Evolutionary conservation across 1,284 basidiomycete species (phyloP), one percentile per base, ranked within the genome.

Genomic region (Apiotrichum brassicae): DNA sequence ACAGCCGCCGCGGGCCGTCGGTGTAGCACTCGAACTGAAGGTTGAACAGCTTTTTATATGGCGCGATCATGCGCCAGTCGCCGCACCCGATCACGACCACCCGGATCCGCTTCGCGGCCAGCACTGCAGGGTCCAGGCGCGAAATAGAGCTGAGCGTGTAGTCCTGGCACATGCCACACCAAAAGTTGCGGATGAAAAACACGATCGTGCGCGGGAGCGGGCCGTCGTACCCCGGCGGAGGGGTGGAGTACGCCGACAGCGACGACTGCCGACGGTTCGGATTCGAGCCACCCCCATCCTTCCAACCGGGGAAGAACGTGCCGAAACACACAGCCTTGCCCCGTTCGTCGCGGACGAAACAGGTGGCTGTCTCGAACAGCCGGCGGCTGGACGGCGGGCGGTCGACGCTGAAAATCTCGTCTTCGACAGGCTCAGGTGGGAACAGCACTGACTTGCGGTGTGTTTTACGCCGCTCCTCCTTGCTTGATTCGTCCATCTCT

Each of bases 131-230:
- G 47, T 73, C 70, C 24, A 73, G 59, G 6, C 63, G 54, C 0
- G 62, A 49, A 7, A 75, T 47, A 1, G 65, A 69, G 12, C 63
- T 61, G 33, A 67, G 55, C 8, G 63, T 69, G 49, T 68, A 75
- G 37, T 72, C 68, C 54, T 74, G 72, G 45, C 69, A 72, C 57
- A 67, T 64, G 16, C 68, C 70, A 52, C 72, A 74, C 69, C 70
- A 73, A 53, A 71, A 72, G 47, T 66, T 51, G 4, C 71, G 56
- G 26, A 72, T 63, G 53, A 70, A 72, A 59, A 74, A 66, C 11
- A 74, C 51, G 16, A 72, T 61, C 7, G 66, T 70, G 33, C 37
- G 43, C 35, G 51, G 41, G 12, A 30, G n/a, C 5, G 41, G 47
- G 9, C 23, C 23, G n/a, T 28, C 30, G 22, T 16, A 8, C 20